phyloP scores from a whole-genome alignment of 2,329 filamentous ascomycete genomes.

The Colletotrichum sansevieriae region DNA sequence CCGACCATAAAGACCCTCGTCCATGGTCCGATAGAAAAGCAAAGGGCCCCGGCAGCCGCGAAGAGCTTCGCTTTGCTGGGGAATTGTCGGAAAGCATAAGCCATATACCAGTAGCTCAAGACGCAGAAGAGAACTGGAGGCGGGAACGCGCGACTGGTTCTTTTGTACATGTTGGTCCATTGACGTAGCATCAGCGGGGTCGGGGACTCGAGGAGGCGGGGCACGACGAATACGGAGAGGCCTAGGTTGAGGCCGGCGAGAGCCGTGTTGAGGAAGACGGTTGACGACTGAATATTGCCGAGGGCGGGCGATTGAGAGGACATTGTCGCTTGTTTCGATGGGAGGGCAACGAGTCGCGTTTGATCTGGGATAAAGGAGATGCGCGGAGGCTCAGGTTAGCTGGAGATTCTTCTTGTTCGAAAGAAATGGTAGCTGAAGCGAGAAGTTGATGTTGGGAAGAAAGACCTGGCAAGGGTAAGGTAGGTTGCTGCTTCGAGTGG shows the following conservation, averaged over 20 bases:
- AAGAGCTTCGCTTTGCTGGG: constrained; percentile 58
- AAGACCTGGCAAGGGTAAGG: not conserved
- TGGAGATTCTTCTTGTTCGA: no score
- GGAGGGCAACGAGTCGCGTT: not conserved
- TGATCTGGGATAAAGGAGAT: not conserved
- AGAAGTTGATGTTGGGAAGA: not conserved
- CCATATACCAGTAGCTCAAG: constrained; percentile 60
- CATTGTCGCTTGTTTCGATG: constrained; percentile 1
- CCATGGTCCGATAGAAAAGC: constrained; percentile 64
- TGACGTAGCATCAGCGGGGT: constrained; percentile 67
- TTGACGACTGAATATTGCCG: constrained; percentile 62
- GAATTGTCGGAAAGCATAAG: constrained; percentile 48
- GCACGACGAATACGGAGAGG: constrained; percentile 60
- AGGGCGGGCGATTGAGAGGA: constrained; percentile 44
- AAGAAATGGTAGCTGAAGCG: not conserved
- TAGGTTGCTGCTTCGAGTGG: not conserved
- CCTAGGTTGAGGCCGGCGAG: constrained; percentile 54
- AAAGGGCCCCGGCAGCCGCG: constrained; percentile 58
- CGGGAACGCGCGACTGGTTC: constrained; percentile 56
- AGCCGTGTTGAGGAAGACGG: constrained; percentile 63
- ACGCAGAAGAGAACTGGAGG: constrained; percentile 55
- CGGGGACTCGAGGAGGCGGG: constrained; percentile 67
- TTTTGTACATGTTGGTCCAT: constrained; percentile 60
- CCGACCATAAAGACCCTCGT: constrained; percentile 60
- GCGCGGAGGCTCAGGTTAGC: not conserved